Conservation (phyloP, 352 stramenopile species). For the Globisporangium polare region DNA sequence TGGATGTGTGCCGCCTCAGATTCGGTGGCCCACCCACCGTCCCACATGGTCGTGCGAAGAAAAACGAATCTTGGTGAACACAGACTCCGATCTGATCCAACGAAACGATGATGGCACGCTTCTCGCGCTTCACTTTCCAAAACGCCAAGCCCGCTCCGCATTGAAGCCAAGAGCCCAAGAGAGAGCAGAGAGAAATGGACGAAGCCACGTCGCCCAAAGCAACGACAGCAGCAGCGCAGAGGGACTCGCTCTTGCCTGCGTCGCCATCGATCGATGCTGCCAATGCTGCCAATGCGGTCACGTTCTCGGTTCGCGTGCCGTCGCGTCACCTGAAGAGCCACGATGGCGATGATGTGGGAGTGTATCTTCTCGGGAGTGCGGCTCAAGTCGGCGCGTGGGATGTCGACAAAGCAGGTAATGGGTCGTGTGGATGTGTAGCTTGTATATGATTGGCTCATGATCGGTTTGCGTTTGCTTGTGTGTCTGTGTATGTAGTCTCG, state of each 20-base stretch:
- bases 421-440: not conserved
- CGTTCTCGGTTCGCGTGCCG: conserved; percentile 38
- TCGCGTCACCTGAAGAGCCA: conserved; percentile 5
- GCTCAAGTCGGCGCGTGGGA: conserved; percentile 64
- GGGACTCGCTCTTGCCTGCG: not conserved
- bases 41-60: not conserved
- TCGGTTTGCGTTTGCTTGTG: not conserved
- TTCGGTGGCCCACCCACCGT: not conserved
- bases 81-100: conserved; percentile 7
- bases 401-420: conserved; percentile 38
- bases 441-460: not conserved
- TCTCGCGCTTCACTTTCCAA: conserved; percentile 3
- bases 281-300: conserved; percentile 12
- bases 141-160: not conserved
- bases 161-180: not conserved
- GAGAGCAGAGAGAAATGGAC: conserved; percentile 2
- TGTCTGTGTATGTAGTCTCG: conserved; percentile 27
- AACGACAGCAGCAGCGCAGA: not conserved
- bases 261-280: not conserved
- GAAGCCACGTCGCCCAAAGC: not conserved
- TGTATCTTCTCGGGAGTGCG: conserved; percentile 54
- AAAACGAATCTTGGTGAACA: conserved; percentile 1
- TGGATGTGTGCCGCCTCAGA: not conserved
- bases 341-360: conserved; percentile 16
- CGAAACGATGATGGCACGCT: not conserved